These are phyloP conservation scores for Wickerhamomyces sp. DNA, from an alignment of 1,139 yeast species.

Conservation along the genomic window DNA sequence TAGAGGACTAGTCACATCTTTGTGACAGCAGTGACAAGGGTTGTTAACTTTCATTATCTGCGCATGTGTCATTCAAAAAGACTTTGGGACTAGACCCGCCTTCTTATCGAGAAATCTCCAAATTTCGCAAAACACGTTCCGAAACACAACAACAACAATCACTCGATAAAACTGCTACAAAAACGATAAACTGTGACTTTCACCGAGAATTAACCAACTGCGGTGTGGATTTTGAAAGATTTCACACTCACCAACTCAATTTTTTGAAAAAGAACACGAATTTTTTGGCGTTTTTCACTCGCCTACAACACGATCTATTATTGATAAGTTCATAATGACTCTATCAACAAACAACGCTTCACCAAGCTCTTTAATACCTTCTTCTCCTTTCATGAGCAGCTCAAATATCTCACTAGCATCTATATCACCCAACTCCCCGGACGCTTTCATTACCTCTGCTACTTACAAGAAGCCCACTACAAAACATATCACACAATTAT, in stretches of 20 bases:
- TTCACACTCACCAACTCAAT: not conserved
- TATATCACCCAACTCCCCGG: conserved; percentile 20
- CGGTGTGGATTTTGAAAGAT: too few species aligned
- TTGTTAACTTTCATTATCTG: too few species aligned
- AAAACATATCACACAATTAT: conserved; percentile 32
- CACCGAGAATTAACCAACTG: too few species aligned
- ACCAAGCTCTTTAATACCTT: conserved; percentile 22
- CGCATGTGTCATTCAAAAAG: too few species aligned
- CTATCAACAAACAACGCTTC: not conserved
- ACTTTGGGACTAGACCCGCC: not conserved
- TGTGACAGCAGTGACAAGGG: too few species aligned
- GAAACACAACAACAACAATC: not conserved
- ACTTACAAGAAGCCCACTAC: conserved; percentile 22
- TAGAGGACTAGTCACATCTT: too few species aligned
- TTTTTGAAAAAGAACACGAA: not conserved
- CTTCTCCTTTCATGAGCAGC: conserved; percentile 20
- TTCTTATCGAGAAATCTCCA: not conserved
- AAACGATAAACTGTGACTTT: not conserved
- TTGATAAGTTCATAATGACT: not conserved
- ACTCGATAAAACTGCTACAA: not conserved
- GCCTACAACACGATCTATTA: not conserved
- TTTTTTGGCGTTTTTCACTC: not conserved
- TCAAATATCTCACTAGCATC: conserved; percentile 17
- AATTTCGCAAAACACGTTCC: conserved; percentile 1
- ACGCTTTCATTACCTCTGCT: conserved; percentile 20